phyloP scores from a whole-genome alignment of 129 eudicot genomes.

The Oenanthe sinensis region DNA sequence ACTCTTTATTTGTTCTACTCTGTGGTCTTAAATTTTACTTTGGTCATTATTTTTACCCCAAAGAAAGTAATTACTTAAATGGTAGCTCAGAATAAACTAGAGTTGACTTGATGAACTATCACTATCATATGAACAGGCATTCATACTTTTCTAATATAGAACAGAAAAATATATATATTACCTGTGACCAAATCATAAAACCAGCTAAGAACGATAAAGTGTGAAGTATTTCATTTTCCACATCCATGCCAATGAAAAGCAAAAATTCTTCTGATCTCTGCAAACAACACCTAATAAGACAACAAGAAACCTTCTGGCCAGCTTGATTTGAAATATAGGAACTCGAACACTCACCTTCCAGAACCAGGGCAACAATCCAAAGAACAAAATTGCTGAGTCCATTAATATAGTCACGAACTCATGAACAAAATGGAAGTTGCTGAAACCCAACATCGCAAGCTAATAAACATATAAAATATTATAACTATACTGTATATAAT shows the following conservation, averaged over 20 bases:
- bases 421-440: constrained; percentile 80
- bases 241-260: constrained; percentile 51
- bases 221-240: constrained; percentile 79
- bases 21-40: background rate
- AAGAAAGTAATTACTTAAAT: background rate
- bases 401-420: constrained; percentile 72
- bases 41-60: background rate
- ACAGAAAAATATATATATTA: constrained; percentile 6
- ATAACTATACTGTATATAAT: constrained; percentile 2
- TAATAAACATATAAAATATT: background rate
- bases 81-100: background rate
- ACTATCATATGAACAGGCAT: background rate
- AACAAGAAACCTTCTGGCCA: background rate
- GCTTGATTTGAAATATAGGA: background rate
- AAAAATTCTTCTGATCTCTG: constrained; percentile 71
- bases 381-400: constrained; percentile 80
- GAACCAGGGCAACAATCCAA: constrained; percentile 81
- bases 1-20: background rate
- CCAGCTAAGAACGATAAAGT: constrained; percentile 95
- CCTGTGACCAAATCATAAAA: constrained; percentile 97
- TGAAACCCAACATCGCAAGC: constrained; percentile 19
- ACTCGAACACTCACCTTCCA: constrained; percentile 65
- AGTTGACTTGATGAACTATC: background rate
- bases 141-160: background rate
- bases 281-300: constrained; percentile 15